A percentile compares a stretch with the other conserved stretches of the same genome.
Conservation (phyloP, 805 yeast genomes). For the Blastobotrys attinorum region DNA sequence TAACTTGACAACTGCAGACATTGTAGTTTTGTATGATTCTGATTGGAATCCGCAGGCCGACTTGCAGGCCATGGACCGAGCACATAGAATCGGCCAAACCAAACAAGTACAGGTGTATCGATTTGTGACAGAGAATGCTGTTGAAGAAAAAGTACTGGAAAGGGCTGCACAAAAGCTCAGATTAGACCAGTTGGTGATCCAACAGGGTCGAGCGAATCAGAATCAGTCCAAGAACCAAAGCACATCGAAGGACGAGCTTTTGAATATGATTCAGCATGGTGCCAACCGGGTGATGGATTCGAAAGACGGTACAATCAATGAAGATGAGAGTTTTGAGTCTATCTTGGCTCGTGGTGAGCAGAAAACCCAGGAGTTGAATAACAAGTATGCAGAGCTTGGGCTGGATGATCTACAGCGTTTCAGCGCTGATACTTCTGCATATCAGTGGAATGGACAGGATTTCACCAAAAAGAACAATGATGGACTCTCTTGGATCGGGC, state of each 20-base stretch:
- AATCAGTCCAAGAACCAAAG: constrained; percentile 32
- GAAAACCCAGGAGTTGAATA: constrained; percentile 70
- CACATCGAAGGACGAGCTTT: constrained; percentile 64
- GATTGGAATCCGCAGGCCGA: constrained; percentile 99
- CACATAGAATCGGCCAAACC: constrained; percentile 94
- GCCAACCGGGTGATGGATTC: constrained; percentile 78
- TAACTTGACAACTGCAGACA: constrained; percentile 84
- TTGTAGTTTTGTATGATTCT: constrained; percentile 80
- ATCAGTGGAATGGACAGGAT: constrained; percentile 90
- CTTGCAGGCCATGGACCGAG: constrained; percentile 96
- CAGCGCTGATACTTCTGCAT: constrained; percentile 73
- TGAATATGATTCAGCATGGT: constrained; percentile 95
- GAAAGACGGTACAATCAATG: constrained; percentile 19
- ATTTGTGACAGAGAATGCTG: constrained; percentile 92
- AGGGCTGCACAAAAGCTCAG: constrained; percentile 92
- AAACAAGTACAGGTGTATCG: constrained; percentile 90
- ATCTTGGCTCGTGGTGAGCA: constrained; percentile 75
- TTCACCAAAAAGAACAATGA: constrained; percentile 37
- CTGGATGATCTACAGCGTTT: constrained; percentile 90
- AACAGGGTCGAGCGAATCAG: constrained; percentile 60
- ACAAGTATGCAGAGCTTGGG: constrained; percentile 76
- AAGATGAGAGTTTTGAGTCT: constrained; percentile 49
- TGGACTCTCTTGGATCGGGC: constrained; percentile 64
- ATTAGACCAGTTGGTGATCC: constrained; percentile 90
- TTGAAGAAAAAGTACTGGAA: constrained; percentile 92